Base-by-base conservation (phyloP, 2,329 filamentous ascomycete species). In the Colletotrichum karsti region DNA sequence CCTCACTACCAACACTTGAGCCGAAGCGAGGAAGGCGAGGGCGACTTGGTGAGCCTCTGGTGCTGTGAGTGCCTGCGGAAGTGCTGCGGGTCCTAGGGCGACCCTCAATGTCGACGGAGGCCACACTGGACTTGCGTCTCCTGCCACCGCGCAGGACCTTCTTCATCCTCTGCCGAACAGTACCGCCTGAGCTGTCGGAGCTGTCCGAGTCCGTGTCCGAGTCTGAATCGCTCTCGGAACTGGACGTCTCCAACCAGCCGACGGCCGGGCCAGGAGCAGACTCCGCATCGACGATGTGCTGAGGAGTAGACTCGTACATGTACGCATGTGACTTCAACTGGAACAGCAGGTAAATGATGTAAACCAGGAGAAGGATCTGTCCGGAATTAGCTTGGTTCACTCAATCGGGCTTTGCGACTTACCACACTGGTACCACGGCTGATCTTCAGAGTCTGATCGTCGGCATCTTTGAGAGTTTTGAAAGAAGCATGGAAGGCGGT, bases 401-500 rank as follows among this genome's bases (percentile, higher is more conserved):
- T 22, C 10, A 22, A 30, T 22, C 20, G 18, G n/a, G 26, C 22
- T 10, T 37, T 10, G 10, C 15, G 9, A 84, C 88, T 78, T 82
- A 93, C 92, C 30, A 97, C 91, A 80, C 94, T 97, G 35, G 94
- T 97, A 70, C 93, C 94, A 55, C 94, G 92, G 77, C 93, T 97
- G 70, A 98, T 93, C 77, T 94, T 92, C 61, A 97, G 83, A 0
- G 94, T 94, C 71, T 92, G 83, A 4, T 74, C 79, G 73, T 96
- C 92, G 18, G 94, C 94, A 28, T 84, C 80, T 1, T 76, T 76
- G 10, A 82, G 80, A 72, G 92, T 84, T 15, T 80, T 87, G 80
- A 96, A 98, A 0, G 95, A 96, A 15, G 94, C 93, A 76, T 98
- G 94, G 78, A 98, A 98, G 5, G 95, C 95, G 35, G 95, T 97